Conservation (phyloP, 495 filamentous ascomycete genomes). For the Talaromyces ruber region DNA sequence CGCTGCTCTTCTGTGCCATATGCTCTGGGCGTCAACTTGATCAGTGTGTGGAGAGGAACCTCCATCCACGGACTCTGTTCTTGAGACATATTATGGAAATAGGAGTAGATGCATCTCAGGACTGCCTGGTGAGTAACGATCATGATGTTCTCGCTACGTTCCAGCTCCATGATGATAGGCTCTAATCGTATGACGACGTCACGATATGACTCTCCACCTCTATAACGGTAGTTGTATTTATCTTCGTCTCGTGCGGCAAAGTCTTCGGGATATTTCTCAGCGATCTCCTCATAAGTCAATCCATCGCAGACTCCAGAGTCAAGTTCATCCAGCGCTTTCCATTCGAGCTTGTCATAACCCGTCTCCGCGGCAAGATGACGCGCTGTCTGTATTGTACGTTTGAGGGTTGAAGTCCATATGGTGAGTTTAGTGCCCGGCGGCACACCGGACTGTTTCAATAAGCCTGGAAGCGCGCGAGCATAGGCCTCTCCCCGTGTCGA, state of each 20-base stretch:
- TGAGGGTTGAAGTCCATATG: conserved; percentile 94
- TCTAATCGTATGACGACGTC: conserved; percentile 97
- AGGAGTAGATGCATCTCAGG: conserved; percentile 92
- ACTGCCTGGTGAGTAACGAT: conserved; percentile 98
- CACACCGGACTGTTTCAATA: conserved; percentile 68
- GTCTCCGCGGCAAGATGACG: conserved; percentile 57
- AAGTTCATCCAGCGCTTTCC: conserved; percentile 97
- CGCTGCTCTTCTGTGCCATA: conserved; percentile 84
- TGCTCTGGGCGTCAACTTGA: conserved; percentile 91
- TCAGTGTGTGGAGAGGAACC: conserved; percentile 87
- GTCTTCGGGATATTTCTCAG: conserved; percentile 82
- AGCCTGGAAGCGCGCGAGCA: conserved; percentile 67
- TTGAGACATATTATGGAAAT: conserved; percentile 95
- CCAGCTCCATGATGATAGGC: conserved; percentile 98
- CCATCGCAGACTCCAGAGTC: conserved; percentile 95
- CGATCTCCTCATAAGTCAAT: conserved; percentile 90
- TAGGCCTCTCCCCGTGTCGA: conserved; percentile 84
- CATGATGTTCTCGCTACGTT: conserved; percentile 90
- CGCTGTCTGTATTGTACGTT: conserved; percentile 86
- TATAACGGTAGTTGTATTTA: conserved; percentile 98
- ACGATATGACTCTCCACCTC: conserved; percentile 92
- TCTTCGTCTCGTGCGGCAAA: conserved; percentile 92
- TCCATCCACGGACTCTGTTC: conserved; percentile 96
- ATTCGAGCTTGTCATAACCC: conserved; percentile 83
- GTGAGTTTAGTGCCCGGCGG: conserved; percentile 75